phyloP scores from a whole-genome alignment of 768 basidiomycete genomes.

The Lentinula detonsa region DNA sequence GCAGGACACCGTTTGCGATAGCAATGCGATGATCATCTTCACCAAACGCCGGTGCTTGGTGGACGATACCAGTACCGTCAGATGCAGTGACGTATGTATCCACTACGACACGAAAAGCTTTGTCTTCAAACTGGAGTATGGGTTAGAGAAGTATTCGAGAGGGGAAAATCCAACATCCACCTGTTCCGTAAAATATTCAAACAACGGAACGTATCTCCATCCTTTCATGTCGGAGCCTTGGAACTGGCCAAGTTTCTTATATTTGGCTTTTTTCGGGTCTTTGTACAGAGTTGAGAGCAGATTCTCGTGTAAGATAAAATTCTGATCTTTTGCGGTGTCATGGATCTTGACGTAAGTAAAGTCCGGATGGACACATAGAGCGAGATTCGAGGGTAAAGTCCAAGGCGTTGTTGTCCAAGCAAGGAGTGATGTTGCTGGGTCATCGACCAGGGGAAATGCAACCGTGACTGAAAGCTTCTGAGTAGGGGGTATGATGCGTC shows the following conservation, averaged over 20 bases:
- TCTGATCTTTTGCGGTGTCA: constrained; percentile 78
- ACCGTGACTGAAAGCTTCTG: constrained; percentile 62
- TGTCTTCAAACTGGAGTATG: constrained; percentile 70
- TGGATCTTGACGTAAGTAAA: constrained; percentile 96
- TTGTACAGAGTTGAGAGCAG: constrained; percentile 89
- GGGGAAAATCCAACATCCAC: constrained; percentile 29
- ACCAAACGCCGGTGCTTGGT: constrained; percentile 97
- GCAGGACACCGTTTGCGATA: constrained; percentile 76
- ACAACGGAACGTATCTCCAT: constrained; percentile 92
- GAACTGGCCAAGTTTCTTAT: constrained; percentile 84
- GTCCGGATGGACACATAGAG: constrained; percentile 93
- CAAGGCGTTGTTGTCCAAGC: constrained; percentile 99
- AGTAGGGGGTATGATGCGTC: background rate
- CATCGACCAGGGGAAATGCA: constrained; percentile 88
- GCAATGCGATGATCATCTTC: constrained; percentile 98
- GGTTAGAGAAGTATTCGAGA: background rate
- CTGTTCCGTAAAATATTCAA: constrained; percentile 95
- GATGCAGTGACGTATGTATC: constrained; percentile 92
- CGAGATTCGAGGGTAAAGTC: constrained; percentile 95
- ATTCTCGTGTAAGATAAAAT: constrained; percentile 88
- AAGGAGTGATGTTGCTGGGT: constrained; percentile 81
- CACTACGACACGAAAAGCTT: constrained; percentile 81
- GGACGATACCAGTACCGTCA: constrained; percentile 97
- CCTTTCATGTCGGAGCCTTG: constrained; percentile 92
- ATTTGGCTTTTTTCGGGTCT: constrained; percentile 95